Conservation (phyloP, 2,329 filamentous ascomycete species). For the Graphilbum fragrans region DNA sequence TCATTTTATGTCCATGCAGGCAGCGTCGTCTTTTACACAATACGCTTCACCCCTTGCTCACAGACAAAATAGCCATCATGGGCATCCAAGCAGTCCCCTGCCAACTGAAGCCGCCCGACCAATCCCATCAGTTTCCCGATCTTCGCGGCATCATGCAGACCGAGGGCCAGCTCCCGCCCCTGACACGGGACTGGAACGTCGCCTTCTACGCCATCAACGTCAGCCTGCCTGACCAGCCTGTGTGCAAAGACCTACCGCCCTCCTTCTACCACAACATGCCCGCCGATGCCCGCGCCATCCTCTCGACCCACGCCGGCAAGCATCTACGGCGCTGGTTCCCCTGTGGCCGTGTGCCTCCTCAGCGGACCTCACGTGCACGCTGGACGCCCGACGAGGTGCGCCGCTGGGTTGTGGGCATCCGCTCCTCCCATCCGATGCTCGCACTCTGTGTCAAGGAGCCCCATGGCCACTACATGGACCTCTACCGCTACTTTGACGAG, state of each 20-base stretch:
- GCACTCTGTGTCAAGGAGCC: constrained; percentile 18
- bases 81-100: not conserved
- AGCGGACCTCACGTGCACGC: constrained; percentile 10
- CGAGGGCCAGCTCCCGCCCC: not conserved
- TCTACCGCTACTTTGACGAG: constrained; percentile 36
- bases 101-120: not conserved
- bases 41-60: no score
- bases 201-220: not conserved
- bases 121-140: not conserved
- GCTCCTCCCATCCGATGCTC: constrained; percentile 7
- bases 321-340: not conserved
- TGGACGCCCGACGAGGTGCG: constrained; percentile 26
- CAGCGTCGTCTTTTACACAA: no score
- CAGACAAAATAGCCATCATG: no score
- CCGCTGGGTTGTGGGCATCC: constrained; percentile 14
- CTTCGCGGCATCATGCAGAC: not conserved
- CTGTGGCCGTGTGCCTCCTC: no score
- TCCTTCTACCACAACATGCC: constrained; percentile 12
- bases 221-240: not conserved
- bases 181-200: not conserved
- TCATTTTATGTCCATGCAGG: no score
- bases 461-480: constrained; percentile 18
- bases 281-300: constrained; percentile 16
- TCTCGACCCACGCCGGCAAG: constrained; percentile 24
- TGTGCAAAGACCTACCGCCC: not conserved